Base-by-base conservation (phyloP, 331 rosid genomes). In the Dryas integrifolia region DNA sequence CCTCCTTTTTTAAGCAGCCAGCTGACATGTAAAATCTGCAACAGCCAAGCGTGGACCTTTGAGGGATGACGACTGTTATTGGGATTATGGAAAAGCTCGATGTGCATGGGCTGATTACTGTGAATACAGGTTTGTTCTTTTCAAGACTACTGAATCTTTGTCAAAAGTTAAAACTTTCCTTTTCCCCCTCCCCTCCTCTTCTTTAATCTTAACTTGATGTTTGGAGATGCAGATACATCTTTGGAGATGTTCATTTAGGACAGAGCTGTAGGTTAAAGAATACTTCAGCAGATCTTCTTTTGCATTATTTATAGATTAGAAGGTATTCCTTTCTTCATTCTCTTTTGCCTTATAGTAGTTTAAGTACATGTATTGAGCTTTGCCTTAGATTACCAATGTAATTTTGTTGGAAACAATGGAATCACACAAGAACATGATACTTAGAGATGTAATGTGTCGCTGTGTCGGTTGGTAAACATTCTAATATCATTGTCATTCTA, bases 21-120 rank as follows among this genome's bases (percentile, higher is more conserved):
- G 51, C 50, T 58, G 70, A 82, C 49, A 74, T 60, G 46, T 64
- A 49, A 68, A 43, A 52, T 72, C 67, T 70, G 56, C 57, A 58
- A 84, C 90, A 94, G 98, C 86, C 86, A 94, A 89, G 85, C 97
- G 98, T 2, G 98, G 98, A 64, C 98, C 98, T 75, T 62, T 94
- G 80, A 91, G 98, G 81, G 78, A 91, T 18, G 97, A 89, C 10
- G 96, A 94, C 79, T 94, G 98, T 86, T 94, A 88, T 73, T 94
- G 98, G 98, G 98, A 94, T 88, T 94, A 94, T 79, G 98, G 96
- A 59, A 94, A 91, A 81, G 98, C 98, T 77, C 96, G 98, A 48
- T 94, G 98, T 85, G 92, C 97, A 41, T 94, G 92, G 97, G 66
- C 96, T 1, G 97, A 91, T 30, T 84, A 94, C 81, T 94, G 98